These are phyloP conservation scores for Aspergillus hortae DNA, from an alignment of 2,329 filamentous ascomycete genomes.

Conservation along the genomic window DNA sequence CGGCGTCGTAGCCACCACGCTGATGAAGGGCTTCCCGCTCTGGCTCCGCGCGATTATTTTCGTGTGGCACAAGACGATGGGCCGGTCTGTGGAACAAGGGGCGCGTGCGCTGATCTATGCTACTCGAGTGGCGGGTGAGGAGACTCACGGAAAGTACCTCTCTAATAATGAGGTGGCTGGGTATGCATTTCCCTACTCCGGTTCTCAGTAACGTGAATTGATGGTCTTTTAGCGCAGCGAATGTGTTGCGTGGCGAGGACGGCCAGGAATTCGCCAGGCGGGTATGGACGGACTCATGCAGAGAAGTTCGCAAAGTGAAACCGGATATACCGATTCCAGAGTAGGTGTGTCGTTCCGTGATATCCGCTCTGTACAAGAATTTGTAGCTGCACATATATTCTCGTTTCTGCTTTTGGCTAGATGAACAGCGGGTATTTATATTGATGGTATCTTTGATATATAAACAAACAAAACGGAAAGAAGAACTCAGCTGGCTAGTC, in stretches of 20 bases:
- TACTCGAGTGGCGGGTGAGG: slow-evolving; percentile 4
- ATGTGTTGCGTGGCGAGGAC: not conserved
- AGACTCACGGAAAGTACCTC: slow-evolving; percentile 15
- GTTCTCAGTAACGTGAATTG: not conserved
- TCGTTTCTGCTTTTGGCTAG: not conserved
- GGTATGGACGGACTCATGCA: not conserved
- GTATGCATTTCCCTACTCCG: not conserved
- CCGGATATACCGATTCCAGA: not conserved
- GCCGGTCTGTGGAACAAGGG: slow-evolving; percentile 4
- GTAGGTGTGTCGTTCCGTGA: not conserved
- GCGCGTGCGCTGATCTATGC: slow-evolving; percentile 12
- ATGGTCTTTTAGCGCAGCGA: not conserved
- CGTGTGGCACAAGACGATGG: slow-evolving; percentile 2
- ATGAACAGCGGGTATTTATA: not conserved
- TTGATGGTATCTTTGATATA: not conserved
- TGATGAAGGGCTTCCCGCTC: slow-evolving; percentile 5
- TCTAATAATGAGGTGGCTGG: slow-evolving; percentile 1
- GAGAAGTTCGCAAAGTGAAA: not conserved
- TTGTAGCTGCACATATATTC: no score
- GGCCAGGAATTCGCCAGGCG: not conserved
- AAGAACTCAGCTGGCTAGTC: not conserved
- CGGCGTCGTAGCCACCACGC: slow-evolving; percentile 9
- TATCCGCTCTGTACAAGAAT: not conserved
- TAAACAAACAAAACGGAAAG: not conserved
- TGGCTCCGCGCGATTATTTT: slow-evolving; percentile 11